Base-by-base conservation (phyloP, 1,284 basidiomycete genomes). In the Papiliotrema terrestris region DNA sequence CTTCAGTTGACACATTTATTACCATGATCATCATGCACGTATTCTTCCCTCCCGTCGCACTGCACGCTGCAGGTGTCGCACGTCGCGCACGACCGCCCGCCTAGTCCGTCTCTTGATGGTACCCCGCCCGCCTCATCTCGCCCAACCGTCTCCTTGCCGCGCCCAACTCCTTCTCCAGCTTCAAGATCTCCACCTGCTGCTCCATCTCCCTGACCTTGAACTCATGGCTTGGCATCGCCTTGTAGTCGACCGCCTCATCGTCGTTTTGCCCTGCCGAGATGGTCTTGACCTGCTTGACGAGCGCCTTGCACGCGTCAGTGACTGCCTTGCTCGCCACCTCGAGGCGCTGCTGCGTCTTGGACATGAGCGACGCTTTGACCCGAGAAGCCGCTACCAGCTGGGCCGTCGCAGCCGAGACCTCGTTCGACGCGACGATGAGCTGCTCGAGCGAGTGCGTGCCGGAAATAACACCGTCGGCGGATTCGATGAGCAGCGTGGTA, bases 161-260 rank as follows among this genome's bases (percentile, higher is more conserved):
- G 47, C 88, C 89, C 36, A 98, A 80, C 13, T 97, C 92, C 81
- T 97, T 97, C 82, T 98, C 95, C 66, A 98, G 79, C 72, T 88
- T 94, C 63, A 98, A 81, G 62, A 99, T 97, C 75, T 96, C 91
- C 45, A 98, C 96, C 78, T 98, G 95, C 74, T 96, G 92, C 79
- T 98, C 95, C 93, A 99, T 98, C 82, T 97, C 93, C 49, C 86
- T 82, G 68, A 85, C 89, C 83, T 98, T 98, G 85, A 97, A 98
- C 78, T 98, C 95, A 73, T 98, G 83, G 45, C 82, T 84, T 3
- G 91, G 88, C 91, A 98, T 93, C 58, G 85, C 85, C 76, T 88
- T 87, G 79, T 93, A 98, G 77, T 98, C 91, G 20, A 88, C 82
- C 17, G 86, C 83, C 61, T 92, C 92, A 52, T 91, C 87, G 64